Conservation (phyloP, 495 filamentous ascomycete species). For the Xylaria telfairii region DNA sequence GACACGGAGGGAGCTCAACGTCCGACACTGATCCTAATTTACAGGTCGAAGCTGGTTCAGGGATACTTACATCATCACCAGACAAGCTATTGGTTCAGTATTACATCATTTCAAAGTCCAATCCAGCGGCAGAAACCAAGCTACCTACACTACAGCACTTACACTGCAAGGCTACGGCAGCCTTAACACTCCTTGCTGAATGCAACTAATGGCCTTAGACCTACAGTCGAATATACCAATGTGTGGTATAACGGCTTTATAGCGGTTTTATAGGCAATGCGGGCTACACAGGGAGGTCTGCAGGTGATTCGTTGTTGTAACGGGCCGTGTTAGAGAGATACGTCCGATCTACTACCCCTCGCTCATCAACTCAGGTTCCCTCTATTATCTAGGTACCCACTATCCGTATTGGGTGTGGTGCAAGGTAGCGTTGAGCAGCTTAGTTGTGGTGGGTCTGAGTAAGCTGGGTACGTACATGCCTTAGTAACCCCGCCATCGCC, state of each 20-base stretch:
- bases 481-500: constrained; percentile 22
- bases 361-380: constrained; percentile 8
- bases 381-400: constrained; percentile 9
- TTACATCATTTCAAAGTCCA: background rate
- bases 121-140: background rate
- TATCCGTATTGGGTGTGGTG: background rate
- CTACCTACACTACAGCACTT: background rate
- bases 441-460: constrained; percentile 17
- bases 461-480: constrained; percentile 4
- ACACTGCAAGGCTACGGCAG: constrained; percentile 12
- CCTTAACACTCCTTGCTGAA: background rate
- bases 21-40: no score
- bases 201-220: background rate
- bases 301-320: constrained; percentile 14
- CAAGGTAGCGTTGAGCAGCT: background rate
- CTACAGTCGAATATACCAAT: no score
- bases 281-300: background rate
- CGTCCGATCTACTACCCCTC: constrained; percentile 18
- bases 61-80: background rate
- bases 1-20: background rate
- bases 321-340: constrained; percentile 19
- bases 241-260: no score
- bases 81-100: background rate
- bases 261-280: background rate
- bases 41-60: background rate